Conservation (phyloP, 2,329 filamentous ascomycete genomes). For the Pseudocercospora fijiensis region DNA sequence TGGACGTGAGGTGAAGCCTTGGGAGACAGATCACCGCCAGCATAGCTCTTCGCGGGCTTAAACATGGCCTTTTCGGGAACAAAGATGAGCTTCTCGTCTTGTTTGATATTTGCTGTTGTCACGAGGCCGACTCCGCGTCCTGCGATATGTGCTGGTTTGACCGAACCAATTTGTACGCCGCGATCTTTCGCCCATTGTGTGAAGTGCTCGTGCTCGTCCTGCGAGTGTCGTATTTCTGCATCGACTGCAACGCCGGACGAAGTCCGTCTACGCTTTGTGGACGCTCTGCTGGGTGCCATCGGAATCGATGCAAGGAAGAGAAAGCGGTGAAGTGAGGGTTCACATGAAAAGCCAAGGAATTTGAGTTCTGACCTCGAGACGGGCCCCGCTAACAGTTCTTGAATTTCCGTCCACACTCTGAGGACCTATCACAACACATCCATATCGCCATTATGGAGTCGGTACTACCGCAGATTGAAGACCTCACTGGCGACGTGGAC, state of each 20-base stretch:
- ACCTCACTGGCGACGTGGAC: conserved; percentile 71
- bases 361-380: not conserved
- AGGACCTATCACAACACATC: not conserved
- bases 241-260: not conserved
- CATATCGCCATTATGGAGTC: conserved; percentile 47
- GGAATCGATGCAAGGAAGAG: not conserved
- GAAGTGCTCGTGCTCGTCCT: conserved; percentile 54
- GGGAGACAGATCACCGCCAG: not conserved
- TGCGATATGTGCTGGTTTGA: conserved; percentile 65
- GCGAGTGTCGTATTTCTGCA: not conserved
- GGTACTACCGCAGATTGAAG: conserved; percentile 66
- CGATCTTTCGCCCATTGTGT: conserved; percentile 65
- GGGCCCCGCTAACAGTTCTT: too few relatives aligned
- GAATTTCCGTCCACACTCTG: not conserved
- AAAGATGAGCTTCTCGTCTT: conserved; percentile 61
- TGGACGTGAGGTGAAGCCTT: conserved; percentile 58
- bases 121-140: conserved; percentile 77
- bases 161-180: conserved; percentile 66
- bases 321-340: not conserved
- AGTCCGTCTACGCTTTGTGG: conserved; percentile 13
- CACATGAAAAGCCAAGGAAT: not conserved
- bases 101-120: conserved; percentile 63
- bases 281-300: conserved; percentile 8
- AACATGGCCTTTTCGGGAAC: conserved; percentile 66
- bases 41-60: conserved; percentile 47